phyloP scores from a whole-genome alignment of 2,329 filamentous ascomycete genomes.

The Diaporthe citri region DNA sequence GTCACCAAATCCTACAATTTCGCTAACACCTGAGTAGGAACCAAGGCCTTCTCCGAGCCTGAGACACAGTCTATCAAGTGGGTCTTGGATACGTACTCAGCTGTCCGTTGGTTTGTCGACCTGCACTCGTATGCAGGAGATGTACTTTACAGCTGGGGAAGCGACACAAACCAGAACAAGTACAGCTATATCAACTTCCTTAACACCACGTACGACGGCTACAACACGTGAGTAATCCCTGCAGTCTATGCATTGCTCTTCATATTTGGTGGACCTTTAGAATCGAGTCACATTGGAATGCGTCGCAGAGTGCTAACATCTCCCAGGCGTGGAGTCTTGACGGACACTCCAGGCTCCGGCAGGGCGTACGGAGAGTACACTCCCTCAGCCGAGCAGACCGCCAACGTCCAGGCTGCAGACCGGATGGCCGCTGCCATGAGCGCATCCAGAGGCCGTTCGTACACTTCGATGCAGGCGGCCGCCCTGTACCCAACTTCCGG shows the following conservation, averaged over 20 bases:
- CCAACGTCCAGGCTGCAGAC: constrained; percentile 49
- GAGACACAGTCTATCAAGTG: constrained; percentile 68
- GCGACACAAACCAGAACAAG: constrained; percentile 63
- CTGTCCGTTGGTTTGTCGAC: constrained; percentile 69
- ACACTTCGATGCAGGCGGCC: constrained; percentile 54
- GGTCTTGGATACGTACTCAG: constrained; percentile 61
- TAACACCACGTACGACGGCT: constrained; percentile 63
- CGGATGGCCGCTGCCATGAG: constrained; percentile 56
- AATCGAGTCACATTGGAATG: not conserved
- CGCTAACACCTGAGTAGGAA: constrained; percentile 38
- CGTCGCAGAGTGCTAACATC: not conserved
- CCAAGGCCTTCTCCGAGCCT: constrained; percentile 64
- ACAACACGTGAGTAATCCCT: constrained; percentile 12
- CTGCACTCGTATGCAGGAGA: constrained; percentile 67
- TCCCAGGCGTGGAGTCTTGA: constrained; percentile 56
- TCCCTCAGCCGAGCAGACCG: constrained; percentile 51
- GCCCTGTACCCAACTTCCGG: constrained; percentile 61
- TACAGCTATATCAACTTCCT: constrained; percentile 63
- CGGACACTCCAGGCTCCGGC: constrained; percentile 49
- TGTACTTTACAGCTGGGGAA: constrained; percentile 69
- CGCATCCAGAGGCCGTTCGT: constrained; percentile 52
- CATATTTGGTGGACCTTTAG: not conserved
- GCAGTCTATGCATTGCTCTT: constrained; percentile 42
- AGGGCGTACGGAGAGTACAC: constrained; percentile 60
- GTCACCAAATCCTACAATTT: not conserved